phyloP scores from a whole-genome alignment of 345 rosid species.

The Erysimum cheiranthoides region DNA sequence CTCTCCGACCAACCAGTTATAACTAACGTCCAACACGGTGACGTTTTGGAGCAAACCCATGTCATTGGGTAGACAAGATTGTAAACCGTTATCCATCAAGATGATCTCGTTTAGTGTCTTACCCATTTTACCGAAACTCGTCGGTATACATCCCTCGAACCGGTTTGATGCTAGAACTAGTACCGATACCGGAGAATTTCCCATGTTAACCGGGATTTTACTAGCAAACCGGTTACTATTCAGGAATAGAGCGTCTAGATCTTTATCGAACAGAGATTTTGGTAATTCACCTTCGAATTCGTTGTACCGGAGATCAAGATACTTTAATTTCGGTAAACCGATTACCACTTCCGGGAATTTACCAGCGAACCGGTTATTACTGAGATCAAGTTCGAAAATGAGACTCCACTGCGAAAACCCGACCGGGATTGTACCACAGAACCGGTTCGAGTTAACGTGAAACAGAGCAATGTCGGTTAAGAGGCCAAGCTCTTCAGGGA shows the following conservation, averaged over 20 bases:
- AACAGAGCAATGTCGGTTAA: conserved; percentile 65
- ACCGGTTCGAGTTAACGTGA: conserved; percentile 82
- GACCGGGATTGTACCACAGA: conserved; percentile 68
- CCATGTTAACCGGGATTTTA: conserved; percentile 70
- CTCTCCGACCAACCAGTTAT: conserved; percentile 64
- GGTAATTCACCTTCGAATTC: conserved; percentile 86
- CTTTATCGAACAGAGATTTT: conserved; percentile 63
- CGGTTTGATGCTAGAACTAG: conserved; percentile 68
- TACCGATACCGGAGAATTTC: conserved; percentile 77
- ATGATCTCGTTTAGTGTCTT: conserved; percentile 67
- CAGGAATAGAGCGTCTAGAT: conserved; percentile 75
- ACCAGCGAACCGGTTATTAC: conserved; percentile 82
- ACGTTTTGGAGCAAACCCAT: conserved; percentile 61
- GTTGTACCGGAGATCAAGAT: conserved; percentile 81
- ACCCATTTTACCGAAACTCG: conserved; percentile 70
- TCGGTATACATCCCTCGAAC: conserved; percentile 76
- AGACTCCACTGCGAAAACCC: conserved; percentile 54
- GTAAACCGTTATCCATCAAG: conserved; percentile 63
- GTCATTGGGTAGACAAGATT: conserved; percentile 66
- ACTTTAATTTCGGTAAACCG: conserved; percentile 62
- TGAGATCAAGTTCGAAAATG: conserved; percentile 74
- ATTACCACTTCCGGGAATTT: conserved; percentile 69
- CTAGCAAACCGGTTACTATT: conserved; percentile 72
- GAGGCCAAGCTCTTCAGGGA: conserved; percentile 74
- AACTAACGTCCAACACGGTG: conserved; percentile 69